Percentiles rank a stretch among this genome's conserved stretches.
These are phyloP conservation scores for Nothophaeocryptopus gaeumannii DNA, from an alignment of 2,329 filamentous ascomycete species.

Conservation along the genomic window DNA sequence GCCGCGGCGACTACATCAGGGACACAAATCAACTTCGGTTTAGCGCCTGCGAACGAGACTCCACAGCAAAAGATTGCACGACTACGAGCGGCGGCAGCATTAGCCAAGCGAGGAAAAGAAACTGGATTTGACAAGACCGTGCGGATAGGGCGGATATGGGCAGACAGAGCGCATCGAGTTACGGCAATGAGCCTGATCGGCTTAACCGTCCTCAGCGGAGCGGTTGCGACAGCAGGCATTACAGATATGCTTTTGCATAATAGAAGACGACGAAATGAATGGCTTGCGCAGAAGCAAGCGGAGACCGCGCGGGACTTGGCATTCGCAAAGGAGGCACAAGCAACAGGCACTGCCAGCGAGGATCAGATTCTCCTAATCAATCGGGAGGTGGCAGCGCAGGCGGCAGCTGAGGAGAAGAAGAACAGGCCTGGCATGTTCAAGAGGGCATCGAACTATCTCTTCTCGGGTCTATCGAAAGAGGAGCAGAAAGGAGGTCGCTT, in stretches of 20 bases:
- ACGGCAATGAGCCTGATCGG: slow-evolving; percentile 61
- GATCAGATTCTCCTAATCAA: slow-evolving; percentile 53
- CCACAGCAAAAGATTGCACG: slow-evolving; percentile 54
- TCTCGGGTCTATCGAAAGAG: slow-evolving; percentile 35
- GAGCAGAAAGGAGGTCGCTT: slow-evolving; percentile 39
- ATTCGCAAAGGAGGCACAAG: slow-evolving; percentile 44
- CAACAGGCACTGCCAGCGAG: slow-evolving; percentile 45
- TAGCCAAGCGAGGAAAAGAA: slow-evolving; percentile 49
- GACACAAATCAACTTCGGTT: slow-evolving; percentile 31
- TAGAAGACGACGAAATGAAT: slow-evolving; percentile 61
- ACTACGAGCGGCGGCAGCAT: slow-evolving; percentile 48
- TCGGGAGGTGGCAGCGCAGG: slow-evolving; percentile 62
- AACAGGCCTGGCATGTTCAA: slow-evolving; percentile 38
- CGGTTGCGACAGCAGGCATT: slow-evolving; percentile 62
- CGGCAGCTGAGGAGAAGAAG: slow-evolving; percentile 46
- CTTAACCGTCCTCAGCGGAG: slow-evolving; percentile 59
- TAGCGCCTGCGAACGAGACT: slow-evolving; percentile 44
- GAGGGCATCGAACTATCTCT: slow-evolving; percentile 33
- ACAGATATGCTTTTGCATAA: slow-evolving; percentile 67
- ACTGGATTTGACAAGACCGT: slow-evolving; percentile 55
- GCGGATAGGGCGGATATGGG: slow-evolving; percentile 53
- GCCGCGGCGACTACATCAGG: slow-evolving; percentile 10
- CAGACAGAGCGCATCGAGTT: slow-evolving; percentile 60
- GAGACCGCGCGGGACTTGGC: slow-evolving; percentile 43
- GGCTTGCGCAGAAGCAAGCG: slow-evolving; percentile 53